phyloP scores from a whole-genome alignment of 2,329 filamentous ascomycete genomes.

The Penicillium frequentans region DNA sequence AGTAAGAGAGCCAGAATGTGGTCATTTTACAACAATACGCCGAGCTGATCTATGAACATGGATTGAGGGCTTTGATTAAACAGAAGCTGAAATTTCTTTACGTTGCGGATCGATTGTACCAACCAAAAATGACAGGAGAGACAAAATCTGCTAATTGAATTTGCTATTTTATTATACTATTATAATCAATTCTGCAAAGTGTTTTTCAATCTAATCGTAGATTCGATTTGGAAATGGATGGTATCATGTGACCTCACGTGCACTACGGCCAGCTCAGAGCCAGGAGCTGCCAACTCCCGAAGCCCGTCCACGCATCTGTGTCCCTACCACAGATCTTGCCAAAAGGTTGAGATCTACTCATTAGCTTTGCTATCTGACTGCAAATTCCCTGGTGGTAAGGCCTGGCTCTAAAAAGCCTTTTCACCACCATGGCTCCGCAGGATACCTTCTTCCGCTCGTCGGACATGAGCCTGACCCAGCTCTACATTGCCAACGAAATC shows the following conservation, averaged over 20 bases:
- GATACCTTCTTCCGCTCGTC: constrained; percentile 99
- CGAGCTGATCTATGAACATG: background rate
- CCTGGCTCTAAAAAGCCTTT: constrained; percentile 20
- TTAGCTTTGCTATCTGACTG: constrained; percentile 2
- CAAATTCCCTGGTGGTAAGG: constrained; percentile 19
- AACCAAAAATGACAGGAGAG: background rate
- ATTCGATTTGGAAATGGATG: background rate
- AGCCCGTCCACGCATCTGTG: constrained; percentile 6
- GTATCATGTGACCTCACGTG: constrained; percentile 22
- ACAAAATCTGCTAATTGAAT: background rate
- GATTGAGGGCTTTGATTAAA: background rate
- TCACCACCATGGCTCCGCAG: constrained; percentile 60
- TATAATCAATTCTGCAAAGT: no score
- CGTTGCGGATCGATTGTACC: background rate
- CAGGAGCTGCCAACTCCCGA: constrained; percentile 1
- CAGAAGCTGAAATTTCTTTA: background rate
- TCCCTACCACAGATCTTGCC: constrained; percentile 12
- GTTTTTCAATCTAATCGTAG: no score
- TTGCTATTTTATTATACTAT: no score
- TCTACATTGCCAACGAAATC: constrained; percentile 99
- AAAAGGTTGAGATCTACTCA: background rate
- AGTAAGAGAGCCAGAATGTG: background rate
- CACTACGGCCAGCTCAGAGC: constrained; percentile 8
- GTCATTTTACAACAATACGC: background rate
- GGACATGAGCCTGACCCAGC: constrained; percentile 99